phyloP scores from a whole-genome alignment of 495 filamentous ascomycete genomes.

The Saxispiralis lemnorum region DNA sequence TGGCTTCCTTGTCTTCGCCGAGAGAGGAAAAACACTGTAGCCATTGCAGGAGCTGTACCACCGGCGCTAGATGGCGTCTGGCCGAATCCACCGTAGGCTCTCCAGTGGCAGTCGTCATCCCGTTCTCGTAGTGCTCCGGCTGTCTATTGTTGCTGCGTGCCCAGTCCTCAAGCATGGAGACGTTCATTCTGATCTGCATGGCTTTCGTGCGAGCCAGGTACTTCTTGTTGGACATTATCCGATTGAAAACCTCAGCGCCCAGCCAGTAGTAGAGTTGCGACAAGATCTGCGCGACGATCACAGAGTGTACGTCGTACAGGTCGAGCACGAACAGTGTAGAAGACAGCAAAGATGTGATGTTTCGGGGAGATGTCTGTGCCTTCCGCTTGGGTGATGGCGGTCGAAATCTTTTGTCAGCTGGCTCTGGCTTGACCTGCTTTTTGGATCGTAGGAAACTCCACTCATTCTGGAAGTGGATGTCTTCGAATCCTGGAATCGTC shows the following conservation, averaged over 20 bases:
- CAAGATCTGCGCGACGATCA: slow-evolving; percentile 81
- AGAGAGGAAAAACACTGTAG: slow-evolving; percentile 92
- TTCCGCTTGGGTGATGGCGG: slow-evolving; percentile 89
- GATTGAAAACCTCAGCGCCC: slow-evolving; percentile 90
- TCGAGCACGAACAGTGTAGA: slow-evolving; percentile 95
- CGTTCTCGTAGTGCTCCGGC: slow-evolving; percentile 89
- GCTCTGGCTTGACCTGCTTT: slow-evolving; percentile 65
- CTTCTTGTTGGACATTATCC: slow-evolving; percentile 85
- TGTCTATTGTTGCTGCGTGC: slow-evolving; percentile 80
- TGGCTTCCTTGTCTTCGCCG: slow-evolving; percentile 75
- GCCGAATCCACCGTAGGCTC: slow-evolving; percentile 72
- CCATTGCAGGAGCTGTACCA: slow-evolving; percentile 94
- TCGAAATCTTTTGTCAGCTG: slow-evolving; percentile 77
- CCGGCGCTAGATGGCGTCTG: slow-evolving; percentile 65
- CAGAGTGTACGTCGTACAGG: slow-evolving; percentile 94
- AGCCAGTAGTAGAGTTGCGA: slow-evolving; percentile 95
- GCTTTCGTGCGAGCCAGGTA: slow-evolving; percentile 94
- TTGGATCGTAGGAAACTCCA: slow-evolving; percentile 93
- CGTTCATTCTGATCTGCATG: slow-evolving; percentile 99
- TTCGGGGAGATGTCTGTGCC: slow-evolving; percentile 79
- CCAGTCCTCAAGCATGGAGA: slow-evolving; percentile 91
- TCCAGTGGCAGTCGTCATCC: slow-evolving; percentile 68
- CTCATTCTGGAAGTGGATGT: slow-evolving; percentile 90
- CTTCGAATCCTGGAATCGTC: slow-evolving; percentile 92
- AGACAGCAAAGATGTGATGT: slow-evolving; percentile 90